Conservation (phyloP, 208 protist genomes). For the Leishmania gerbilli region DNA sequence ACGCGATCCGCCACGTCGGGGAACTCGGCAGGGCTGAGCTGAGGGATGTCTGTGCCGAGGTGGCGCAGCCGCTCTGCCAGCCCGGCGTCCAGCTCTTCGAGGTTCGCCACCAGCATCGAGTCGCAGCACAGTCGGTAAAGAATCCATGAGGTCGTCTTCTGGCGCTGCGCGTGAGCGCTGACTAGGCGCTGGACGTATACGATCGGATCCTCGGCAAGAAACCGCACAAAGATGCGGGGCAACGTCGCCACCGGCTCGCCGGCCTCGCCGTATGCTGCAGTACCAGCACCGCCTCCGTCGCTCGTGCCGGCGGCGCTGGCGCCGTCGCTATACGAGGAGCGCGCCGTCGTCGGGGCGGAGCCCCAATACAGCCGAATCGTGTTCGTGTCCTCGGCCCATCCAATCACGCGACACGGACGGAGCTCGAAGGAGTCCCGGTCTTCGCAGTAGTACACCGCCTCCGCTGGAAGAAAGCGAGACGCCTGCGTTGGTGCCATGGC, state of each 20-base stretch:
- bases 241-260: slow-evolving; percentile 26
- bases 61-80: slow-evolving; percentile 64
- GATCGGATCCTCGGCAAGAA: slow-evolving; percentile 91
- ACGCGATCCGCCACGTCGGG: slow-evolving; percentile 73
- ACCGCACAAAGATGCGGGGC: slow-evolving; percentile 87
- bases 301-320: not conserved
- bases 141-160: slow-evolving; percentile 90
- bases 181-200: slow-evolving; percentile 87
- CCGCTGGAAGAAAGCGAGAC: slow-evolving; percentile 81
- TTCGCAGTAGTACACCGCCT: slow-evolving; percentile 61
- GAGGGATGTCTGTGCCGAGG: slow-evolving; percentile 86
- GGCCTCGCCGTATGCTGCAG: not conserved
- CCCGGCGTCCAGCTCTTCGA: slow-evolving; percentile 62
- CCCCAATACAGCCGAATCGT: slow-evolving; percentile 79
- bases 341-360: slow-evolving; percentile 12
- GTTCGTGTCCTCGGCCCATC: slow-evolving; percentile 73
- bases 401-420: slow-evolving; percentile 84
- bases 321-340: not conserved
- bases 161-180: slow-evolving; percentile 79
- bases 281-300: not conserved
- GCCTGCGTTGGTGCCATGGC: slow-evolving; percentile 29
- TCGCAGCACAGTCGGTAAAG: slow-evolving; percentile 93
- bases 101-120: slow-evolving; percentile 87
- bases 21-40: slow-evolving; percentile 75
- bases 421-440: slow-evolving; percentile 50